Evolutionary conservation across 306 rosid species (phyloP).

Genomic region (Benincasa hispida): DNA sequence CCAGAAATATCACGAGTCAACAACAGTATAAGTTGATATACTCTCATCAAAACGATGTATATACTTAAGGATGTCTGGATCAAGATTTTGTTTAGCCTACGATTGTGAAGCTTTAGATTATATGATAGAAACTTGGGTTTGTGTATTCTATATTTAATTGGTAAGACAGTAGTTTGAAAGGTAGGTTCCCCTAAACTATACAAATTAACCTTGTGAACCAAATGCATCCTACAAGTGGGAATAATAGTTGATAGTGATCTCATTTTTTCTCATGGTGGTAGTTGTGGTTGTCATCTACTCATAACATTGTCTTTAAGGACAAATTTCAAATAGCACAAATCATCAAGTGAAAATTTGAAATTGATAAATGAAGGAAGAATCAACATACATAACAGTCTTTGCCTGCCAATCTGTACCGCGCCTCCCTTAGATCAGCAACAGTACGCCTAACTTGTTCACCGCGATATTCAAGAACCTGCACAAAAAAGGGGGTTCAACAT

Average conservation of each 20-base stretch:
- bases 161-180: background rate
- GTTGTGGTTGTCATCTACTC: background rate
- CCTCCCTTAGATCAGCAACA: slow-evolving; percentile 87
- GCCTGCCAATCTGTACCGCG: slow-evolving; percentile 65
- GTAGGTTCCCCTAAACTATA: background rate
- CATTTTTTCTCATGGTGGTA: background rate
- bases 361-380: background rate
- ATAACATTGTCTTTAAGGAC: background rate
- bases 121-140: background rate
- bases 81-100: background rate
- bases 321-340: background rate
- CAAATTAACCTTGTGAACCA: background rate
- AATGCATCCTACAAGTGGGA: background rate
- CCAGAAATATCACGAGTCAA: slow-evolving; percentile 1
- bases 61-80: background rate
- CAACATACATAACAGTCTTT: slow-evolving; percentile 92
- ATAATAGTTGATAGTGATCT: background rate
- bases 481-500: background rate
- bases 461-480: slow-evolving; percentile 96
- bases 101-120: background rate
- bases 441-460: slow-evolving; percentile 97
- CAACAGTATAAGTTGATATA: background rate
- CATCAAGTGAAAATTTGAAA: background rate
- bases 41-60: background rate
- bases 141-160: background rate